Conservation (phyloP, 1,284 basidiomycete genomes). For the Marasmius oreades region DNA sequence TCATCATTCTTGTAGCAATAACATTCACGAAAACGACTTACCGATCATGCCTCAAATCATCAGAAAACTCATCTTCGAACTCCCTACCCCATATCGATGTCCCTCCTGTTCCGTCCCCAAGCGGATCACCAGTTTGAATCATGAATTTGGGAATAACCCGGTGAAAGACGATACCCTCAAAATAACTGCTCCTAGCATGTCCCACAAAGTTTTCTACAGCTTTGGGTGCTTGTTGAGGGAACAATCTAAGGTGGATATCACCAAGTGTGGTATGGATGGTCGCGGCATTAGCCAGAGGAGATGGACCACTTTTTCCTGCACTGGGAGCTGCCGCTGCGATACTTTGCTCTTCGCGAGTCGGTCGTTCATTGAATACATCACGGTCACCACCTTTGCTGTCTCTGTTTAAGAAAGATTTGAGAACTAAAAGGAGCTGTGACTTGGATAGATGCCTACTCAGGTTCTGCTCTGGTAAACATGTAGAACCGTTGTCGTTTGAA, state of each 20-base stretch:
- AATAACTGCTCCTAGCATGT: slow-evolving; percentile 89
- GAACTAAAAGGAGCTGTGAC: background rate
- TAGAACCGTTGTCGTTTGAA: slow-evolving; percentile 96
- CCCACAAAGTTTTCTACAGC: slow-evolving; percentile 98
- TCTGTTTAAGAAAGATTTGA: slow-evolving; percentile 33
- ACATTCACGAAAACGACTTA: slow-evolving; percentile 28
- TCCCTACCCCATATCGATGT: slow-evolving; percentile 91
- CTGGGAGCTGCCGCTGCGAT: slow-evolving; percentile 69
- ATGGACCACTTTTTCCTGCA: slow-evolving; percentile 49
- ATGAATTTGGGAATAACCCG: slow-evolving; percentile 99
- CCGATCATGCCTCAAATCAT: slow-evolving; percentile 88
- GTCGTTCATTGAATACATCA: slow-evolving; percentile 98
- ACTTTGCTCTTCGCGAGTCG: slow-evolving; percentile 95
- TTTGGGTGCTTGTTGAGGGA: slow-evolving; percentile 89
- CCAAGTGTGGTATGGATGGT: slow-evolving; percentile 95
- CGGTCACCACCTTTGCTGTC: slow-evolving; percentile 87
- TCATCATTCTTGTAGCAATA: slow-evolving; percentile 1
- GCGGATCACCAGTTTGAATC: slow-evolving; percentile 97
- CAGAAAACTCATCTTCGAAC: slow-evolving; percentile 95
- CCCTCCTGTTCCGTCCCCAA: slow-evolving; percentile 98
- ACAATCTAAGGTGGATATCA: slow-evolving; percentile 90
- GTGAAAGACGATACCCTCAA: slow-evolving; percentile 94
- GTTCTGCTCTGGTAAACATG: slow-evolving; percentile 90
- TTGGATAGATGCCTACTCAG: slow-evolving; percentile 60
- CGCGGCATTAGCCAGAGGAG: slow-evolving; percentile 69